These are phyloP conservation scores for Fusarium sp. DNA, from an alignment of 2,329 filamentous ascomycete species.

Conservation along the genomic window DNA sequence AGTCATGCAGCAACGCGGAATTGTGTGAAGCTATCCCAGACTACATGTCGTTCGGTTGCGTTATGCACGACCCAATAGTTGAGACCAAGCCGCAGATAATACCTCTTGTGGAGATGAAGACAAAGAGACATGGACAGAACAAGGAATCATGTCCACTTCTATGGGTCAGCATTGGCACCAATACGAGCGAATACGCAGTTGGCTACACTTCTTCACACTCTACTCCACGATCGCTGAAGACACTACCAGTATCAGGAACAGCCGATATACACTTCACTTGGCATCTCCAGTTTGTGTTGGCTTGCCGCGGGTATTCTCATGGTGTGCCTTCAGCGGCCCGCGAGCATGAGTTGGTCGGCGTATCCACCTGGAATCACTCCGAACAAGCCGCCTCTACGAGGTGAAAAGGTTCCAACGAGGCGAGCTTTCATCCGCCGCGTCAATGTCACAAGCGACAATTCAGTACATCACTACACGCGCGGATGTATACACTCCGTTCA, in stretches of 20 bases:
- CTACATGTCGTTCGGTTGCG: conserved; percentile 32
- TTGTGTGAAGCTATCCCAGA: conserved; percentile 33
- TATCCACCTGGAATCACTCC: conserved; percentile 36
- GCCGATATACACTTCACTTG: conserved; percentile 20
- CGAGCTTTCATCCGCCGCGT: conserved; percentile 31
- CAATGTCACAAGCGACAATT: conserved; percentile 18
- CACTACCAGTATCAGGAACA: conserved; percentile 42
- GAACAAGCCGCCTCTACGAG: conserved; percentile 18
- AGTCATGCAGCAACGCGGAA: conserved; percentile 42
- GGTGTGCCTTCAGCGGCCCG: conserved; percentile 37
- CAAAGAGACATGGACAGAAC: conserved; percentile 24
- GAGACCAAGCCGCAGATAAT: conserved; percentile 19
- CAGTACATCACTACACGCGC: conserved; percentile 25
- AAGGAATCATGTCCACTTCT: conserved; percentile 25
- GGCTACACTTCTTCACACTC: conserved; percentile 15
- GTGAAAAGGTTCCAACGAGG: conserved; percentile 11
- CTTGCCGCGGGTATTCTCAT: conserved; percentile 31
- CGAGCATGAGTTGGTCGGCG: conserved; percentile 43
- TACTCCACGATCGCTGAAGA: conserved; percentile 26
- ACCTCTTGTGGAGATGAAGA: conserved; percentile 26
- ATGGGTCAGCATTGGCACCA: conserved; percentile 33
- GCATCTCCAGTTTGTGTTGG: conserved; percentile 36
- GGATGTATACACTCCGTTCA: conserved; percentile 22
- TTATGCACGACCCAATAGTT: conserved; percentile 28
- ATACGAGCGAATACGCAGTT: conserved; percentile 35